Base-by-base conservation (phyloP, 169 alveolate species). In the Plasmodium adleri region DNA sequence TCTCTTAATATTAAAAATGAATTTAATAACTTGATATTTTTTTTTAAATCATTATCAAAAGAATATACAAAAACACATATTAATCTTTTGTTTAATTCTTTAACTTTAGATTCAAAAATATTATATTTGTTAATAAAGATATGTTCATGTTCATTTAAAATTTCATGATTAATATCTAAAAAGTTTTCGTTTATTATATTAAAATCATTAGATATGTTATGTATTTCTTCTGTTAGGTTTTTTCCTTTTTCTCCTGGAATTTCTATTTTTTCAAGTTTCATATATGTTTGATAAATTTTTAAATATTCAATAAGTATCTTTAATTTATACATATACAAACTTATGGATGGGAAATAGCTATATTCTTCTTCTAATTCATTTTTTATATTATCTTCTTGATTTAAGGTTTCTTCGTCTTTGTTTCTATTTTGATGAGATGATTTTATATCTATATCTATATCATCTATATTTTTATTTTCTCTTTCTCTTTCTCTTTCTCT, bases 61-160 rank as follows among this genome's bases (percentile, higher is more conserved):
- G 92, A 74, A 45, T 74, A 67, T 8, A 72, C 63, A 54, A 87
- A 49, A 43, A 74, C 67, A 56, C 88, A 74, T 3, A 74, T 52
- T 26, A 73, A 28, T 39, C 88, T 45, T 59, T 74, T 74, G 43
- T 74, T 74, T 26, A 87, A 28, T 17, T 74, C 88, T 58, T 87
- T 74, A 3, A 74, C 75, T 50, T 66, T 74, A 47, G 28, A 60
- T 43, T 87, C 92, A 74, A 74, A 87, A 7, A 17, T 22, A 52
- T 74, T 63, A 52, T 87, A 75, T 88, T 94, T 54, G 89, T 93
- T 74, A 75, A 94, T 63, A 74, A 88, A 56, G 72, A 80, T 89
- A 22, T 26, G 47, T 88, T 74, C 89, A 80, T 93, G 80, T 92
- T 88, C 88, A 87, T 74, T 91, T 88, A 93, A 56, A 64, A 92